Percentiles rank a stretch among this genome's conserved stretches.
Conservation (phyloP, 2,329 filamentous ascomycete genomes). For the Verticillium nonalfalfae region DNA sequence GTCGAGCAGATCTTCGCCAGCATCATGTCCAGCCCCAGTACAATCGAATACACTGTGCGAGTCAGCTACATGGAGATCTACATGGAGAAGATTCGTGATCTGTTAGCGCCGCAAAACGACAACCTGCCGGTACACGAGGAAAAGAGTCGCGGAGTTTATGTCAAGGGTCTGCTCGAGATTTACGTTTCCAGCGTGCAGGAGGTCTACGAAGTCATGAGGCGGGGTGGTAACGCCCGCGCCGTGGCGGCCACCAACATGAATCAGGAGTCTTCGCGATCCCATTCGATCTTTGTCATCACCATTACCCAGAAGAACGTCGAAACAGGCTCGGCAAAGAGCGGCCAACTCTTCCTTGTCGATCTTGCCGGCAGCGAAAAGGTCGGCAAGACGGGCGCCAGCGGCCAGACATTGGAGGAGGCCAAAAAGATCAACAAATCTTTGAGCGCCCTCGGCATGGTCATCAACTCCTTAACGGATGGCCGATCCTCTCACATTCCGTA, state of each 20-base stretch:
- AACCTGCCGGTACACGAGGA: slow-evolving; percentile 98
- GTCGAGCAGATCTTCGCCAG: slow-evolving; percentile 96
- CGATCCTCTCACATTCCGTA: slow-evolving; percentile 96
- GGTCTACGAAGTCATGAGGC: slow-evolving; percentile 93
- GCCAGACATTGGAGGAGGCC: slow-evolving; percentile 93
- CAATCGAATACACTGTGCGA: slow-evolving; percentile 96
- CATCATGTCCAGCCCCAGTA: slow-evolving; percentile 84
- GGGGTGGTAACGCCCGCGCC: slow-evolving; percentile 82
- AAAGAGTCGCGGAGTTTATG: slow-evolving; percentile 92
- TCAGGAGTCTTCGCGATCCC: slow-evolving; percentile 93
- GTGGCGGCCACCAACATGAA: slow-evolving; percentile 99
- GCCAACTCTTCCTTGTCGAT: slow-evolving; percentile 95
- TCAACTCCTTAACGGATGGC: slow-evolving; percentile 93
- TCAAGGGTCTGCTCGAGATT: slow-evolving; percentile 89
- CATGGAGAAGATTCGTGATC: slow-evolving; percentile 96
- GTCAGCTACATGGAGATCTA: slow-evolving; percentile 99
- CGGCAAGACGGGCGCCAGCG: slow-evolving; percentile 95
- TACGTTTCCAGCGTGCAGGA: slow-evolving; percentile 95
- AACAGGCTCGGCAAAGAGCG: slow-evolving; percentile 91
- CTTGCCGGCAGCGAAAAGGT: slow-evolving; percentile 98
- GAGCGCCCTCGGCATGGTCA: slow-evolving; percentile 97
- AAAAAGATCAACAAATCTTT: slow-evolving; percentile 99
- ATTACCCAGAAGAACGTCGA: slow-evolving; percentile 97
- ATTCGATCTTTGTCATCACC: slow-evolving; percentile 96
- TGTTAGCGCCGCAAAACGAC: slow-evolving; percentile 88